These are phyloP conservation scores for Murraya paniculata DNA, from an alignment of 345 rosid genomes.

Conservation along the genomic window DNA sequence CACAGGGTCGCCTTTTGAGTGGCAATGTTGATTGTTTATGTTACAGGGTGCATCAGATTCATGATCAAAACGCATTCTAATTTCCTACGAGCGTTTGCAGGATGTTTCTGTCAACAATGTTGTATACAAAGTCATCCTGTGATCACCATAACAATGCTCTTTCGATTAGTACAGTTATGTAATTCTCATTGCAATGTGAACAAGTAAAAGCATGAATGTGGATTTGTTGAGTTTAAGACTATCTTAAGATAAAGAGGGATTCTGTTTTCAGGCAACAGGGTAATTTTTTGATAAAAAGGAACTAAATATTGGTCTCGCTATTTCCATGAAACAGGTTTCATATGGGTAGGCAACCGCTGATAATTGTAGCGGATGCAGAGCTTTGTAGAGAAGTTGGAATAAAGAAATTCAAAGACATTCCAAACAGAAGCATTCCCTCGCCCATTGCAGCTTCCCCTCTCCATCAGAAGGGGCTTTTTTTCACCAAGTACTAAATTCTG, in stretches of 20 bases:
- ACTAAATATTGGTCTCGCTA: not conserved
- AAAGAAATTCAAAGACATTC: constrained; percentile 77
- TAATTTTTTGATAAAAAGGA: no score
- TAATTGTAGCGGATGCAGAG: constrained; percentile 79
- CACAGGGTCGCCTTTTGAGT: no score
- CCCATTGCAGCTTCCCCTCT: constrained; percentile 93
- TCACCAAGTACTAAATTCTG: constrained; percentile 53
- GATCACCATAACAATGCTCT: not conserved
- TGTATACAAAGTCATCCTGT: no score
- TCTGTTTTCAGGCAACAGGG: not conserved
- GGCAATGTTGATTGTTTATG: not conserved
- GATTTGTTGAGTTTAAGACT: not conserved
- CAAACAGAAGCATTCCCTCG: constrained; percentile 91
- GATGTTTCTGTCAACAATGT: not conserved
- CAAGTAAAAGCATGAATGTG: not conserved
- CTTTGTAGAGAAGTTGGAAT: constrained; percentile 89
- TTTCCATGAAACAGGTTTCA: constrained; percentile 63
- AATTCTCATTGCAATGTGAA: not conserved
- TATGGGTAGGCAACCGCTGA: constrained; percentile 93
- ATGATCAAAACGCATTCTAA: not conserved
- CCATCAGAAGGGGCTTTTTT: constrained; percentile 95
- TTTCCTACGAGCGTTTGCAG: not conserved
- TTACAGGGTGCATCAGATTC: not conserved
- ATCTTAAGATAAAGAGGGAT: not conserved
- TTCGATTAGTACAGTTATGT: not conserved